phyloP scores from a whole-genome alignment of 139 green algal species.

The Spirogloea muscicola region DNA sequence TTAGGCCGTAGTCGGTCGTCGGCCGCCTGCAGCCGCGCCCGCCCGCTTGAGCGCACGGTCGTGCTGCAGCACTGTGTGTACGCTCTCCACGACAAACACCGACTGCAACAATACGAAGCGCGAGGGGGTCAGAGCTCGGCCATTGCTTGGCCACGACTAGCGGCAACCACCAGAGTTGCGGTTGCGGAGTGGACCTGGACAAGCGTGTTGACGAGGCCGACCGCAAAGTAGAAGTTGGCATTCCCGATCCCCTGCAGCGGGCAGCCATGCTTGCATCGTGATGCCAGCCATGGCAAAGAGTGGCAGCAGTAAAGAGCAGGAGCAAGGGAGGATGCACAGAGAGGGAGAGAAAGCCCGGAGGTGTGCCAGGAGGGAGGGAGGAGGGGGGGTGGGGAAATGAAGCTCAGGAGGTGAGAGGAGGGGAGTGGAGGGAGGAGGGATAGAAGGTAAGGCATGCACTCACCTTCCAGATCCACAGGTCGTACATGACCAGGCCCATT shows the following conservation, averaged over 20 bases:
- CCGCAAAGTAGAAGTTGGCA: slow-evolving; percentile 9
- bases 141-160: too few relatives aligned
- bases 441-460: not conserved
- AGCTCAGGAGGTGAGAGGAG: not conserved
- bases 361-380: not conserved
- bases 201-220: not conserved
- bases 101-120: not conserved
- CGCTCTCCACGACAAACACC: not conserved
- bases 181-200: too few relatives aligned
- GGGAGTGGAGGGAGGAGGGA: not conserved
- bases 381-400: not conserved
- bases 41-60: not conserved
- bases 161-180: too few relatives aligned
- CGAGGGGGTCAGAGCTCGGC: not conserved
- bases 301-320: too few relatives aligned
- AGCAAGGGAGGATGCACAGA: not conserved
- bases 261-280: too few relatives aligned
- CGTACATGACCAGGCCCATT: not conserved
- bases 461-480: slow-evolving; percentile 55
- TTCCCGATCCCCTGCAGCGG: slow-evolving; percentile 2
- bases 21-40: too few relatives aligned
- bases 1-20: too few relatives aligned
- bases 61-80: slow-evolving; percentile 3
- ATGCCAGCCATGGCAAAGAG: too few relatives aligned
- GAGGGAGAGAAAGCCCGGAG: not conserved